Evolutionary conservation across 805 yeast genomes (phyloP), one percentile per base, ranked within the genome.

Genomic region (Candida alai): DNA sequence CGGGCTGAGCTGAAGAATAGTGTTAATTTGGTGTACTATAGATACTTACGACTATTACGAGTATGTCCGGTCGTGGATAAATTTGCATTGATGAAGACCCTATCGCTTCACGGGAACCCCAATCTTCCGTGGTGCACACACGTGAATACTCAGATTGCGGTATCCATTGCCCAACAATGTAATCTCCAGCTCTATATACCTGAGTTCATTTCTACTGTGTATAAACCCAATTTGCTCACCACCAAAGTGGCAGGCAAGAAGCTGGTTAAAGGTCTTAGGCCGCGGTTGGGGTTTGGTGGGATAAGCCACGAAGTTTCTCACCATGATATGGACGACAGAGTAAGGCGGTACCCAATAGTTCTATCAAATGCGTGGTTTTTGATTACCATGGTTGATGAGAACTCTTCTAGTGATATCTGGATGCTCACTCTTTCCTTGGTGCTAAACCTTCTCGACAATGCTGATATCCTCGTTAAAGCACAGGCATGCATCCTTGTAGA

Each of bases 41-140:
- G 19, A 18, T 23, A 31, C 15, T 23, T 31, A 26, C 35, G 20
- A 6, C 5, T 23, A 26, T 28, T 31, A 14, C 18, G 12, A 14
- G 19, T 14, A n/a, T 36, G 18, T n/a, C 11, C 22, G 12, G 13
- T 25, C 13, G 19, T 3, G 15, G n/a, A 7, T 12, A 21, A 24
- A 24, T 24, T 16, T 20, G 25, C 25, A 24, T 10, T 39, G 14
- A 27, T 34, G 9, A 19, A 15, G 5, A 7, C 30, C 11, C n/a
- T 43, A 15, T 48, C 61, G 2, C 42, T 32, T 14, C 59, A 56
- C 34, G 18, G 39, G 19, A 58, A 60, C 29, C 61, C 63, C 1
- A 18, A 51, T 28, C 48, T 52, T 4, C 62, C 66, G 2, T 62
- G 67, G 66, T 34, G 51, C 3, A 35, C 40, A 2, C 8, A 15